Base-by-base conservation (phyloP, 805 yeast genomes). In the Candida lessepsii region DNA sequence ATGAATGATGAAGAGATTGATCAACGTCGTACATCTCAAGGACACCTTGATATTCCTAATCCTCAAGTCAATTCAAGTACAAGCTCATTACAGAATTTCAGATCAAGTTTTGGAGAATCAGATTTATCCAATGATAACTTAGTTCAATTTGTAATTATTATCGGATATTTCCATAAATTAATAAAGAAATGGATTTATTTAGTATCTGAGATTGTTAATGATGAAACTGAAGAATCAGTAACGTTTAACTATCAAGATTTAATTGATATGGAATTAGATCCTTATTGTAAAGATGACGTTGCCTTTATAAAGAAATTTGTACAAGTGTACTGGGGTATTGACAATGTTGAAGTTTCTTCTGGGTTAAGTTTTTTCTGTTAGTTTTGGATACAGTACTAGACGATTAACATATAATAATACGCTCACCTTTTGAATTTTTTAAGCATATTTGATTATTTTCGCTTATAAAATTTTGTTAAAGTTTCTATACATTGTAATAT, bases 241-340 rank as follows among this genome's bases (percentile, higher is more conserved):
- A 67, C 58, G 41, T 52, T 69, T 31, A 65, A 70, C 7, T 65
- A 65, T 46, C 71, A 67, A 48, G 73, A 68, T 46, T 47, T 69
- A 26, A 51, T 55, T 9, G 71, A 67, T 30, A 60, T 68, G 66
- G 75, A 65, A 47, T 53, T 69, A 37, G 73, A 69, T 48, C 72
- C 72, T 9, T 66, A 67, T 46, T 59, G 64, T n/a, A 54, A 52
- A 26, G 59, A 56, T 30, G 74, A 68, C 47, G 41, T 61, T 29
- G 57, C 55, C 8, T 69, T 69, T 49, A 59, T 66, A 30, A 54
- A 56, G 36, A 61, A 59, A 23, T 63, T 69, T 51, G 62, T 65
- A 5, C 39, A 54, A 35, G 37, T 52, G 17, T 66, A 68, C 51
- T 45, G 49, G 20, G 41, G 42, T 18, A 54, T 59, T 3, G 61